These are phyloP conservation scores for Backusella tarrabulga DNA, from an alignment of 192 early-diverging fungal genomes.

Conservation along the genomic window DNA sequence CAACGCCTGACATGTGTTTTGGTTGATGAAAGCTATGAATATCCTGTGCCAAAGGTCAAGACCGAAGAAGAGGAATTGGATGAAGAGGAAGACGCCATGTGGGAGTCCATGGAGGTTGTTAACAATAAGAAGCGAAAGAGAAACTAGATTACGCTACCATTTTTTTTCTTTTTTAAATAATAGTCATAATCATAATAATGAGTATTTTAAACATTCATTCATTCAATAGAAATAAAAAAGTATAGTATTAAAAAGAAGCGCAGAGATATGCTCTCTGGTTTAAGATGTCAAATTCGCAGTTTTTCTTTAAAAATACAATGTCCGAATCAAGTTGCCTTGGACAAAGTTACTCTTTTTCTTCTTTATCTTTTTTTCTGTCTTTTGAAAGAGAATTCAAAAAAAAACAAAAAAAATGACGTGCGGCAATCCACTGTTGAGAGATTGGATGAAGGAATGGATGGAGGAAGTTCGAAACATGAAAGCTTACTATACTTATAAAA, in stretches of 20 bases:
- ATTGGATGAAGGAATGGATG: slow-evolving; percentile 75
- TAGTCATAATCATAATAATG: not conserved
- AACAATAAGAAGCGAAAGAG: slow-evolving; percentile 28
- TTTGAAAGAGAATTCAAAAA: no score
- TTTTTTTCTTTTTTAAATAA: slow-evolving; percentile 1
- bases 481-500: slow-evolving; percentile 58
- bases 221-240: not conserved
- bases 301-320: no score
- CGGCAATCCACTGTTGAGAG: slow-evolving; percentile 65
- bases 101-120: slow-evolving; percentile 51
- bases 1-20: slow-evolving; percentile 66
- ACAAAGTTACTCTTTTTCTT: no score
- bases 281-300: no score
- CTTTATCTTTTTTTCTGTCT: no score
- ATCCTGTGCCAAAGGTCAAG: slow-evolving; percentile 17
- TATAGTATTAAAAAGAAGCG: no score
- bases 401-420: slow-evolving; percentile 27
- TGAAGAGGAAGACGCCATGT: slow-evolving; percentile 65
- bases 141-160: not conserved
- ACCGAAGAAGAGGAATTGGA: slow-evolving; percentile 34
- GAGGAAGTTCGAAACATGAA: slow-evolving; percentile 46
- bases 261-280: no score
- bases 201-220: not conserved
- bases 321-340: no score
- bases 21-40: slow-evolving; percentile 55